phyloP scores from a whole-genome alignment of 2,329 filamentous ascomycete species.

The Sclerotinia borealis region DNA sequence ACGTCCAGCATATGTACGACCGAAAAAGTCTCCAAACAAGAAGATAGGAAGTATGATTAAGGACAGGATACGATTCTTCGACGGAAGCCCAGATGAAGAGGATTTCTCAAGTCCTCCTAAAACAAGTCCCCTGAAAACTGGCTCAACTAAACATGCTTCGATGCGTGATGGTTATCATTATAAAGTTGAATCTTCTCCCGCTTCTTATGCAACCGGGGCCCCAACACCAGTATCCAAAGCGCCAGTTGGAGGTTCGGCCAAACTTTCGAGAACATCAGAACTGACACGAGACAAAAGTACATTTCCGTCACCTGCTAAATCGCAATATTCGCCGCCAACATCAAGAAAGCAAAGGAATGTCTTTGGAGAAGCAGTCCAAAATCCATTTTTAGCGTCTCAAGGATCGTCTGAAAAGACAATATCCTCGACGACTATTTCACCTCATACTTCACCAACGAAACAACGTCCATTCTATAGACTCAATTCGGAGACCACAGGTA shows the following conservation, averaged over 20 bases:
- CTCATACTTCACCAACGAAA: conserved; percentile 3
- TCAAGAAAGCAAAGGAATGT: conserved; percentile 7
- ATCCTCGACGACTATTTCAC: conserved; percentile 2
- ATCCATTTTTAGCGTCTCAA: conserved; percentile 5
- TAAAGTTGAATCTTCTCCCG: neutral
- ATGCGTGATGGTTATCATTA: neutral
- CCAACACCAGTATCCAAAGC: neutral
- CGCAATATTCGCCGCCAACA: neutral
- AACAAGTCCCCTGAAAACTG: neutral
- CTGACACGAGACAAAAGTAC: neutral
- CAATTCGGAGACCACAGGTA: neutral
- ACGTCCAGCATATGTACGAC: neutral
- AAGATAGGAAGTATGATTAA: conserved; percentile 17
- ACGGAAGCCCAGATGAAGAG: conserved; percentile 20
- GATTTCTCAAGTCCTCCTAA: neutral
- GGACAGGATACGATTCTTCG: conserved; percentile 26
- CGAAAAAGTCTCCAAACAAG: conserved; percentile 6
- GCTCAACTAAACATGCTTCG: neutral
- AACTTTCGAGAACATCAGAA: neutral
- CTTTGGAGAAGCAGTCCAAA: conserved; percentile 11
- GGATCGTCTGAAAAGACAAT: neutral
- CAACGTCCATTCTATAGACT: neutral
- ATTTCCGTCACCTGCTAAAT: neutral
- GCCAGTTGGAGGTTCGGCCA: neutral
- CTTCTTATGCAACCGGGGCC: neutral